phyloP scores from a whole-genome alignment of 108 stramenopile species.

The Skeletonema marinoi region DNA sequence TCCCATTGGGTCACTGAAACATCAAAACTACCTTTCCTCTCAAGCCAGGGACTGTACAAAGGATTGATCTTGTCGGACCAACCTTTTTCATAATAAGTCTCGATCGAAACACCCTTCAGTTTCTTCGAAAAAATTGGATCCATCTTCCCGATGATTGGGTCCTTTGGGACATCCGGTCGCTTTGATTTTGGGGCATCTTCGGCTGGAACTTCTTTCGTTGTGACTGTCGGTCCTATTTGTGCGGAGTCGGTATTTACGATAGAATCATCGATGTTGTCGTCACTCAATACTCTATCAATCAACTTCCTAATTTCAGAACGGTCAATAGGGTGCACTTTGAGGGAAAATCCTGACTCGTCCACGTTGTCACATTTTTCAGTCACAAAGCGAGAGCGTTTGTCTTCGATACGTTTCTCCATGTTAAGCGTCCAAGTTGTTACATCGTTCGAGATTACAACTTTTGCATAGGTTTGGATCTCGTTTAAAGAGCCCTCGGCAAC shows the following conservation, averaged over 20 bases:
- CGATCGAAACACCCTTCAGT: slow-evolving; percentile 65
- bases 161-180: slow-evolving; percentile 53
- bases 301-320: slow-evolving; percentile 34
- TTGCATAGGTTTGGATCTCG: neutral
- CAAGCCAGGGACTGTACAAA: slow-evolving; percentile 75
- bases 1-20: slow-evolving; percentile 71
- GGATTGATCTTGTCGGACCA: slow-evolving; percentile 72
- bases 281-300: neutral
- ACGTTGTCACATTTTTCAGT: slow-evolving; percentile 14
- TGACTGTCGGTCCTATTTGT: neutral
- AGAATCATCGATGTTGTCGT: neutral
- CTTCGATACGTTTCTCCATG: slow-evolving; percentile 19
- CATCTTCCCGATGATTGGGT: slow-evolving; percentile 66
- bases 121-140: slow-evolving; percentile 59
- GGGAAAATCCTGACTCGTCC: slow-evolving; percentile 20
- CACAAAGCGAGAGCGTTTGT: slow-evolving; percentile 7
- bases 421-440: slow-evolving; percentile 18
- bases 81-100: slow-evolving; percentile 59
- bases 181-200: slow-evolving; percentile 7
- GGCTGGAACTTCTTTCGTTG: neutral
- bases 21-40: slow-evolving; percentile 65
- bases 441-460: slow-evolving; percentile 13
- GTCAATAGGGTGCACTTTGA: slow-evolving; percentile 24
- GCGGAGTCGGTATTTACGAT: neutral
- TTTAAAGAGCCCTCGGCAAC: neutral